Conservation (phyloP, 1,139 yeast species). For the Lodderomyces margitis region DNA sequence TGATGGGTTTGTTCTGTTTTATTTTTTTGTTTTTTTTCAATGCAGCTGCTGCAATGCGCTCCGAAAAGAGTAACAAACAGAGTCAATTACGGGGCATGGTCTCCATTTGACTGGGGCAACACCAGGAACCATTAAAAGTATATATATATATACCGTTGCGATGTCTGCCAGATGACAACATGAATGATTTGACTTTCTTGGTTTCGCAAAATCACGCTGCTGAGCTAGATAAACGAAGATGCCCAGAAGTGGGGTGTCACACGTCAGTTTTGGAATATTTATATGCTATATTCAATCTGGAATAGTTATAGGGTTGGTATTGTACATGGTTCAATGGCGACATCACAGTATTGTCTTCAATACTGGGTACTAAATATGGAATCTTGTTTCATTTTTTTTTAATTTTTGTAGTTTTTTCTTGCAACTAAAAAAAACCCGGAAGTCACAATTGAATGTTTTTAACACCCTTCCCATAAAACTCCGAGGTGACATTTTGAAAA, state of each 20-base stretch:
- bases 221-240: no score
- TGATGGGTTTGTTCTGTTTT: background rate
- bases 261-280: no score
- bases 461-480: background rate
- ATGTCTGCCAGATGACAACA: no score
- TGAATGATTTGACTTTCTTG: no score
- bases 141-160: background rate
- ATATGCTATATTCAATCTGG: no score
- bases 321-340: no score
- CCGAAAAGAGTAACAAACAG: background rate
- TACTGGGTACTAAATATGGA: no score
- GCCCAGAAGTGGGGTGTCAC: no score
- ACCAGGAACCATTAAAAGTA: background rate
- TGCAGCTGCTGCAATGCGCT: background rate
- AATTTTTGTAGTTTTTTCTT: background rate
- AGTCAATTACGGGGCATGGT: background rate
- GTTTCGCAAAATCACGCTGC: no score
- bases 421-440: slow-evolving; percentile 1
- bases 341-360: no score
- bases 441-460: background rate
- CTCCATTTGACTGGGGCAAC: background rate
- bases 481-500: background rate
- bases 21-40: background rate
- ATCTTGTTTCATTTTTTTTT: no score
- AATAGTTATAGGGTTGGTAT: no score